Base-by-base conservation (phyloP, 2,329 filamentous ascomycete genomes). In the Calonectria henricotiae region DNA sequence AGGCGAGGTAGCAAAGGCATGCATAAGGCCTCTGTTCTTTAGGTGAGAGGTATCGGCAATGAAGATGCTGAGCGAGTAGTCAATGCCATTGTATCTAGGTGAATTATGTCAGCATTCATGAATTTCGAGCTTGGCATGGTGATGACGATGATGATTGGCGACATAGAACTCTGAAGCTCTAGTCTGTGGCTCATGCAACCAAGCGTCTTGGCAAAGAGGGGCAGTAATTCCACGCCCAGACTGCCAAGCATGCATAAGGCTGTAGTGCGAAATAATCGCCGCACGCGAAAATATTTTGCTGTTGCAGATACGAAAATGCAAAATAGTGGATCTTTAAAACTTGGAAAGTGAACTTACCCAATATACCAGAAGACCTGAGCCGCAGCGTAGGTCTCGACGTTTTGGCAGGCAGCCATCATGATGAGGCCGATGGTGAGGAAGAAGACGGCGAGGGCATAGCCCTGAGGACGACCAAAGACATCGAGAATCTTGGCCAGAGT, bases 1-100 rank as follows among this genome's bases (percentile, higher is more conserved):
- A 1, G 92, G 91, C 0, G 91, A 89, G 47, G 86, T 86, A 17
- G 89, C 87, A 71, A 91, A 87, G 8, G 90, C 89, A 46, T 90
- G 60, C 47, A 74, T 71, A 3, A 73, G 55, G 15, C 58, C 71
- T 68, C 91, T 86, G 78, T 93, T 92, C 73, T 88, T 86, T 51
- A 93, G 83, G 37, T 86, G 85, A 2, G 91, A 91, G 1, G 90
- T 92, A 75, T 94, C 91, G 39, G 91, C 89, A 70, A 92, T 89
- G 78, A 93, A 90, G 43, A 93, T 87, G 71, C 87, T 86, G 35
- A 92, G 82, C 32, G 87, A 86, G 75, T 91, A 92, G 62, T 86
- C 85, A 46, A 93, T 82, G 17, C 89, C 90, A 20, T 88, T 80
- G 75, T 80, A 80, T 41, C 91, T 91, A 61, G 71, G 86, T 89